A percentile compares a stretch with the other conserved stretches of the same genome.
Conservation (phyloP, 2,329 filamentous ascomycete species). For the Penicillium digitatum region DNA sequence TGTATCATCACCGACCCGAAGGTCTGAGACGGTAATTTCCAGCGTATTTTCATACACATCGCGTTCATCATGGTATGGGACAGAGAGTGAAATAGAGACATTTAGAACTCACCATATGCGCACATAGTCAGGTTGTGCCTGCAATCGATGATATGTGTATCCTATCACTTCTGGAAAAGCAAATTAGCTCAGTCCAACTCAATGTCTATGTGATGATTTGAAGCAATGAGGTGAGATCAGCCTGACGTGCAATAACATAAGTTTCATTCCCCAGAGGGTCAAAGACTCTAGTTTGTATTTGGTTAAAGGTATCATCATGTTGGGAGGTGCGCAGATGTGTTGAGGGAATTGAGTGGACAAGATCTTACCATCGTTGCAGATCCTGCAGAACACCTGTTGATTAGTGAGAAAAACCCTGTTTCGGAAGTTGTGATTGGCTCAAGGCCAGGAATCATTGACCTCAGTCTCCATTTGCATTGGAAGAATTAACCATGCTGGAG, state of each 20-base stretch:
- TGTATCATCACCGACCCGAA: constrained; percentile 68
- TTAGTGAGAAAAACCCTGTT: background rate
- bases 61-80: constrained; percentile 54
- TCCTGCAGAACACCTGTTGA: constrained; percentile 4
- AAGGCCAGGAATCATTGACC: background rate
- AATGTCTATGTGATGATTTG: constrained; percentile 14
- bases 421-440: background rate
- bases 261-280: constrained; percentile 79
- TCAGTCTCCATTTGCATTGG: constrained; percentile 11
- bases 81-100: constrained; percentile 33
- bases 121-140: background rate
- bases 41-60: constrained; percentile 60
- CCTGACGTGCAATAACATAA: constrained; percentile 79
- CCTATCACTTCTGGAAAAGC: constrained; percentile 16
- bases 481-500: constrained; percentile 20
- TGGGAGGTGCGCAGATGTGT: constrained; percentile 31
- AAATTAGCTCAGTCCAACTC: constrained; percentile 20
- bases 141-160: background rate
- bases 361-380: constrained; percentile 29
- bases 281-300: constrained; percentile 90
- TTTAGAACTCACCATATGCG: constrained; percentile 25
- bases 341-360: constrained; percentile 9
- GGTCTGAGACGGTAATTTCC: constrained; percentile 95
- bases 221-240: constrained; percentile 60
- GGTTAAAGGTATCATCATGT: constrained; percentile 79